Evolutionary conservation across 306 rosid species (phyloP).

Genomic region (Cucumis melo): DNA sequence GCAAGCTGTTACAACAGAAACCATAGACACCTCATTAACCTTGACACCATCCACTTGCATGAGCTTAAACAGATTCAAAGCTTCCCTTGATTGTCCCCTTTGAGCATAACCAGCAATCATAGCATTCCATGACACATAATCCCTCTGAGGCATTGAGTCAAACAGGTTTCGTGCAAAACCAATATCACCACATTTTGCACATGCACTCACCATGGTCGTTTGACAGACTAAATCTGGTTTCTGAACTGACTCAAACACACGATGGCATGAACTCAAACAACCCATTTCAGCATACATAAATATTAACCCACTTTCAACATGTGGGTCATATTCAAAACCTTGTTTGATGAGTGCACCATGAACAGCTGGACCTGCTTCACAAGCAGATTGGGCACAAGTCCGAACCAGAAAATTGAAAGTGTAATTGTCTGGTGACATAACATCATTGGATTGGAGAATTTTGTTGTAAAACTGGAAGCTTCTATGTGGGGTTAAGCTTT

Average conservation of each 20-base stretch:
- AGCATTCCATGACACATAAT: slow-evolving; percentile 35
- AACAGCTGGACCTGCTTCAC: slow-evolving; percentile 15
- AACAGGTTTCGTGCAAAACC: slow-evolving; percentile 39
- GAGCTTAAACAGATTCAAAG: slow-evolving; percentile 32
- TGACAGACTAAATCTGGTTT: slow-evolving; percentile 39
- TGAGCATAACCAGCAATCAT: slow-evolving; percentile 49
- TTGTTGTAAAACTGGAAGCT: slow-evolving; percentile 31
- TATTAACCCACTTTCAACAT: slow-evolving; percentile 36
- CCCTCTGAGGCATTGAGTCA: slow-evolving; percentile 40
- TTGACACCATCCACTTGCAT: slow-evolving; percentile 50
- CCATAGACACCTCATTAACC: slow-evolving; percentile 49
- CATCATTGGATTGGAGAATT: slow-evolving; percentile 18
- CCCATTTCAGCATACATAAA: slow-evolving; percentile 50
- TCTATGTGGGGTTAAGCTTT: slow-evolving; percentile 28
- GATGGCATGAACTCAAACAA: slow-evolving; percentile 20
- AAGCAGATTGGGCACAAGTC: slow-evolving; percentile 19
- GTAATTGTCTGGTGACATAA: slow-evolving; percentile 33
- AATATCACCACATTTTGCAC: slow-evolving; percentile 28
- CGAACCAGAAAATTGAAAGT: slow-evolving; percentile 48
- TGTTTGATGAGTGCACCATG: slow-evolving; percentile 28
- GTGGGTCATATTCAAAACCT: slow-evolving; percentile 45
- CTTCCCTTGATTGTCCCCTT: slow-evolving; percentile 39
- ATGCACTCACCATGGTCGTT: slow-evolving; percentile 39
- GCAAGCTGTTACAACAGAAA: slow-evolving; percentile 36
- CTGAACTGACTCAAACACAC: slow-evolving; percentile 16